Evolutionary conservation across 2,329 filamentous ascomycete species (phyloP), one percentile per base, ranked within the genome.

Genomic region (Ambrosiella xylebori): DNA sequence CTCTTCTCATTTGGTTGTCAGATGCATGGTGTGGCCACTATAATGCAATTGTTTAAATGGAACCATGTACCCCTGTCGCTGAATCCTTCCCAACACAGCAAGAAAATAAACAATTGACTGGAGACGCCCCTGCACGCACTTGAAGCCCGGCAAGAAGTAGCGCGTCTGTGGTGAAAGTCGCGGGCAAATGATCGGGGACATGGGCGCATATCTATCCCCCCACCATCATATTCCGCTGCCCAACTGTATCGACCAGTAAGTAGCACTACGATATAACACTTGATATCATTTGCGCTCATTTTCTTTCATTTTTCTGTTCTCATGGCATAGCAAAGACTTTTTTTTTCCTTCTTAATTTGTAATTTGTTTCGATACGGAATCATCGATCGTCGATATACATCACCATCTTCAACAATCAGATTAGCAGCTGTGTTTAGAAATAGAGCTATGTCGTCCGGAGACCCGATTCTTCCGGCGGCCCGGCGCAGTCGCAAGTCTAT

Each of bases 401-500:
- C n/a, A 36, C 13, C 15, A 11, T 13, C 9, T 11, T 35, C 19
- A 51, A 51, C 7, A 36, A 35, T 51, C 17, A 1, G 17, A 35
- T n/a, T 19, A 19, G 15, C 17, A 41, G 17, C 3, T n/a, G 37
- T 41, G 41, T 12, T 19, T 17, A 38, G 35, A n/a, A 38, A 41
- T 19, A 9, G 9, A 27, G 45, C 49, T n/a, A 57, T 59, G 55
- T 53, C 49, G 54, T 51, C 61, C 59, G 19, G 57, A 51, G 59
- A 59, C 54, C 62, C 57, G 38, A 78, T 79, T n/a, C 63, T 80
- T 59, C 78, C 79, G 47, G 70, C 77, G 45, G 76, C 74, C 63
- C 74, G 80, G 64, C 75, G 79, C 57, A 70, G 79, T 65, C 81
- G 86, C 67, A 87, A 86, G 68, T 90, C 86, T n/a, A 80, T 87